Evolutionary conservation across 805 yeast genomes (phyloP).

Genomic region (Torulaspora maleeae): DNA sequence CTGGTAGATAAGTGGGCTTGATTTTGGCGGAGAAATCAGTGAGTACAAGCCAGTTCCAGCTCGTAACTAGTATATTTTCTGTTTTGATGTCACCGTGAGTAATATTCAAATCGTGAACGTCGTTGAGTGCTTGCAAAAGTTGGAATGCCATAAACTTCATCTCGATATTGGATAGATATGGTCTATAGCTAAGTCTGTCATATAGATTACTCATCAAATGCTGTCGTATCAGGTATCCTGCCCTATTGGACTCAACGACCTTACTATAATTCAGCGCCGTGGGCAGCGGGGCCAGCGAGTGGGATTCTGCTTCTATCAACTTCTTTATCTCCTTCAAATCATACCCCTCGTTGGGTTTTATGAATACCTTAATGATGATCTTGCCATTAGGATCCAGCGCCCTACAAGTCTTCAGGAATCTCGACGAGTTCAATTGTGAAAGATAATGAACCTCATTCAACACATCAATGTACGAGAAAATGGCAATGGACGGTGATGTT

Average conservation of each 20-base stretch:
- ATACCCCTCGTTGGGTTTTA: slow-evolving; percentile 53
- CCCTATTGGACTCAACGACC: slow-evolving; percentile 82
- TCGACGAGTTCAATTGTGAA: slow-evolving; percentile 68
- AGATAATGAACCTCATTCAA: slow-evolving; percentile 70
- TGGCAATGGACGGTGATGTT: slow-evolving; percentile 85
- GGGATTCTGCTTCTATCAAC: slow-evolving; percentile 34
- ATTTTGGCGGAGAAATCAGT: slow-evolving; percentile 73
- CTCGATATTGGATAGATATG: slow-evolving; percentile 77
- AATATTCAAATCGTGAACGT: slow-evolving; percentile 57
- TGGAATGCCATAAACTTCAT: slow-evolving; percentile 83
- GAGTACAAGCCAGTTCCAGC: slow-evolving; percentile 82
- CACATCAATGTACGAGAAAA: slow-evolving; percentile 83
- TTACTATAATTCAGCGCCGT: slow-evolving; percentile 68
- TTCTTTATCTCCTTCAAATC: slow-evolving; percentile 27
- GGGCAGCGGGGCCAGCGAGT: slow-evolving; percentile 45
- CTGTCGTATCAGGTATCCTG: slow-evolving; percentile 86
- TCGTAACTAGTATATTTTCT: slow-evolving; percentile 80
- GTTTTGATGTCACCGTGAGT: slow-evolving; percentile 90
- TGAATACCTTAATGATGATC: slow-evolving; percentile 72
- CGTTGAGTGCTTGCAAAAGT: slow-evolving; percentile 55
- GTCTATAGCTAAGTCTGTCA: slow-evolving; percentile 81
- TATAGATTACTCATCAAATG: slow-evolving; percentile 74
- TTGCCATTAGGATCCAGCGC: slow-evolving; percentile 72
- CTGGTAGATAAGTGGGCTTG: slow-evolving; percentile 84
- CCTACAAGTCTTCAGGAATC: slow-evolving; percentile 81